phyloP scores from a whole-genome alignment of 1,284 basidiomycete genomes.

The Mycena citricolor region DNA sequence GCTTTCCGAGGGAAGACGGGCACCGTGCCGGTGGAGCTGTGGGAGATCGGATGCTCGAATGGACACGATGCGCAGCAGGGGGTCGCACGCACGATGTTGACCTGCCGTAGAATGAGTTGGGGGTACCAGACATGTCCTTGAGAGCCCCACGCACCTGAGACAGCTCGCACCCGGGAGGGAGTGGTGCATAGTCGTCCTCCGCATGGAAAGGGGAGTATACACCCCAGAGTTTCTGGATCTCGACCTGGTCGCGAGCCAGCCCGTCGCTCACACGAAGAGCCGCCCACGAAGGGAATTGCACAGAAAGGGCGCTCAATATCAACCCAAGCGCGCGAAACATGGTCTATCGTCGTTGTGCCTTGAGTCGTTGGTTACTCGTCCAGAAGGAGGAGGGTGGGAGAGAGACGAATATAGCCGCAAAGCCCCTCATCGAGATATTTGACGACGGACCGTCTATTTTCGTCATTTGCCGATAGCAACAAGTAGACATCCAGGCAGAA shows the following conservation, averaged over 20 bases:
- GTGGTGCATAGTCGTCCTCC: conserved; percentile 7
- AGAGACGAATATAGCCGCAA: too few species aligned
- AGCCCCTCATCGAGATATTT: too few species aligned
- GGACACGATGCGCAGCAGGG: not conserved
- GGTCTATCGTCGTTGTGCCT: too few species aligned
- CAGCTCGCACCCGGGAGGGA: conserved; percentile 13
- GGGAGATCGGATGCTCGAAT: conserved; percentile 10
- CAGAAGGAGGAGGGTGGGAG: too few species aligned
- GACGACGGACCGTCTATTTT: too few species aligned
- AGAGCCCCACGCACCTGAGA: conserved; percentile 8
- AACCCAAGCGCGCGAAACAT: too few species aligned
- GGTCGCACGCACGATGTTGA: conserved; percentile 58
- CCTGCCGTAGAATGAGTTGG: conserved; percentile 25
- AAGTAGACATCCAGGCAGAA: too few species aligned
- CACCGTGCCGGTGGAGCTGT: conserved; percentile 84
- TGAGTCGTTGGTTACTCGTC: too few species aligned
- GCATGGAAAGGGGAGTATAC: conserved; percentile 23
- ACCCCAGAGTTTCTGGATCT: conserved; percentile 18
- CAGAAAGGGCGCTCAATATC: too few species aligned
- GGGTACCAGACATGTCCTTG: not conserved
- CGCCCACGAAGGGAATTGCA: too few species aligned
- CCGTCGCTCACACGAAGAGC: too few species aligned
- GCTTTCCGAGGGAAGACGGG: conserved; percentile 70
- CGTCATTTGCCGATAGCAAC: too few species aligned
- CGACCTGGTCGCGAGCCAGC: conserved; percentile 20